Evolutionary conservation across 2,329 filamentous ascomycete genomes (phyloP), one percentile per base, ranked within the genome.

Genomic region (Samsoniella hepiali): DNA sequence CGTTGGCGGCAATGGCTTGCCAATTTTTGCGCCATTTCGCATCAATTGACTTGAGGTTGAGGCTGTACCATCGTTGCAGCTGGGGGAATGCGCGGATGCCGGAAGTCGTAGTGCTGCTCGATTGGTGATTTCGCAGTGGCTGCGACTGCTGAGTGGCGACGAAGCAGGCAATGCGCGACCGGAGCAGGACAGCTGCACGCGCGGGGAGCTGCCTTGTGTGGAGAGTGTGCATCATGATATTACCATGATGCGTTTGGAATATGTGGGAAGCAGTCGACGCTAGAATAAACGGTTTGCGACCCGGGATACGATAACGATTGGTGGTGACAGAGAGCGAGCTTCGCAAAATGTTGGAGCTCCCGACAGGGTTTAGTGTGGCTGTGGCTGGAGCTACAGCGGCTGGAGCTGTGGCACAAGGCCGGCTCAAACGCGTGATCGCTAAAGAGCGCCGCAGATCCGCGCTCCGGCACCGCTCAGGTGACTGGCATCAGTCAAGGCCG

Each of bases 21-120:
- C 65, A 61, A 8, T 68, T 60, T 13, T 70, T 59, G 55, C 62
- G 62, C 62, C 62, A 63, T 34, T 63, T 59, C 6, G 62, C 63
- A 62, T 77, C 74, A 27, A 86, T 71, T 5, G 77, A 74, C 10
- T 73, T 74, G 27, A 85, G 74, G 65, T 86, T 75, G 57, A 86
- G 71, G 22, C 79, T 76, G 56, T 79, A 80, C 64, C 68, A 72
- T 67, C 77, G 71, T 66, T 38, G 51, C 9, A 56, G 32, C 11
- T 57, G 60, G 22, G 51, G 51, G 7, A 49, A 32, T 17, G 44
- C 32, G 53, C 51, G 5, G 7, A 1, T 13, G 13, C 32, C 27
- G 11, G 32, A n/a, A 3, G 15, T 50, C 36, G 10, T 44, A 11
- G 44, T 32, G 27, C 5, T 27, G 5, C 4, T 32, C 42, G 22